Conservation (phyloP, 306 rosid species). For the Citrullus amarus region DNA sequence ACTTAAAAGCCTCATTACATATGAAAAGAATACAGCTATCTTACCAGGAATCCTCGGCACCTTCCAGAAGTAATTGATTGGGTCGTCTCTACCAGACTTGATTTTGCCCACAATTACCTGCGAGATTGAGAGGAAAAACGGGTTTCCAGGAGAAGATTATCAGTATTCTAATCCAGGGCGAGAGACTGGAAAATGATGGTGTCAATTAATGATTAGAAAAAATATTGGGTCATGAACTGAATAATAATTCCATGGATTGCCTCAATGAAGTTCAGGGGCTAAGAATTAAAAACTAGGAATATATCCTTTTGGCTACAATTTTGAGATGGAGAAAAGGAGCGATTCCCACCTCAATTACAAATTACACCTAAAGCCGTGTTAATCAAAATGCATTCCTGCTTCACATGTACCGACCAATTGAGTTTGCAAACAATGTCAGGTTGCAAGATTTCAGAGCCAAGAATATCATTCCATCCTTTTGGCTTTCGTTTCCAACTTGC, state of each 20-base stretch:
- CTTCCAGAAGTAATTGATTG: not conserved
- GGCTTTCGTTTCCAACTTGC: not conserved
- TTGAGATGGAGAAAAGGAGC: not conserved
- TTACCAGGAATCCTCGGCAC: not conserved
- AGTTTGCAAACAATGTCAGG: constrained; percentile 5
- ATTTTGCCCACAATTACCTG: not conserved
- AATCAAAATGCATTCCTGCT: constrained; percentile 19
- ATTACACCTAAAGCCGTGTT: constrained; percentile 19
- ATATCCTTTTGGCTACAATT: constrained; percentile 12
- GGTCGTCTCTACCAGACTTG: not conserved
- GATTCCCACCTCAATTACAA: constrained; percentile 22
- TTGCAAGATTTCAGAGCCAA: constrained; percentile 10
- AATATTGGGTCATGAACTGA: not conserved
- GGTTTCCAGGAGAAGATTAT: not conserved
- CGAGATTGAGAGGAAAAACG: not conserved
- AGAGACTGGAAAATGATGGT: not conserved
- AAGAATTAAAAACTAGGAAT: constrained; percentile 6
- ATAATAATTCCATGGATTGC: not conserved
- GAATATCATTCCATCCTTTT: not conserved
- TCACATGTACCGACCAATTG: not conserved
- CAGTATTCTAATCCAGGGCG: not conserved
- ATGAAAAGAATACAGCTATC: not conserved
- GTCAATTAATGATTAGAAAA: not conserved
- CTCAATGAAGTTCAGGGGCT: not conserved
- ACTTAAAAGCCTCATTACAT: not conserved